A percentile compares a stretch with the other conserved stretches of the same genome.
These are phyloP conservation scores for Lyophyllum decastes DNA, from an alignment of 768 basidiomycete genomes.

Conservation along the genomic window DNA sequence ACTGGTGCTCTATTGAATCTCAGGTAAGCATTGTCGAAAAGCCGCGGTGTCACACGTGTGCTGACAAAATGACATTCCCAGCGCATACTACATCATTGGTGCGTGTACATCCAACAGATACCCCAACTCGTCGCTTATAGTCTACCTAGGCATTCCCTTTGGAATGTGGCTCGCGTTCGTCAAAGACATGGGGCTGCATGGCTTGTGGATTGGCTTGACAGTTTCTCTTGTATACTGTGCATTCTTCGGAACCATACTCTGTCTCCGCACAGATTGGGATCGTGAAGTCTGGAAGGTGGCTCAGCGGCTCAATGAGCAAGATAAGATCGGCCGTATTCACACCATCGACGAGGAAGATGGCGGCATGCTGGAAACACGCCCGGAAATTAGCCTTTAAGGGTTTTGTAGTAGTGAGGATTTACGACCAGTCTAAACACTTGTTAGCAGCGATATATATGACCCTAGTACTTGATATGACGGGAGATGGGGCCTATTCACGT, in stretches of 20 bases:
- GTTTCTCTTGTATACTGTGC: slow-evolving; percentile 62
- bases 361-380: neutral
- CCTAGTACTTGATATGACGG: too few relatives aligned
- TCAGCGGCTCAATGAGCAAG: slow-evolving; percentile 51
- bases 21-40: slow-evolving; percentile 38
- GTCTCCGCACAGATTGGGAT: slow-evolving; percentile 67
- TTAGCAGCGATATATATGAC: too few relatives aligned
- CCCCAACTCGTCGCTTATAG: neutral
- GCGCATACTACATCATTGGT: slow-evolving; percentile 81
- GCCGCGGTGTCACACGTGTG: neutral
- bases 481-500: too few relatives aligned
- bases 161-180: slow-evolving; percentile 79
- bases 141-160: slow-evolving; percentile 65
- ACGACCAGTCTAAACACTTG: too few relatives aligned
- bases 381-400: neutral
- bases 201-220: slow-evolving; percentile 86
- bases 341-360: neutral
- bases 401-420: neutral
- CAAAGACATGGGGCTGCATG: slow-evolving; percentile 55
- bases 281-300: slow-evolving; percentile 64
- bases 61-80: slow-evolving; percentile 16
- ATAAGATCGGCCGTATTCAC: slow-evolving; percentile 19
- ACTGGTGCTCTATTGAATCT: slow-evolving; percentile 81
- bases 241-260: slow-evolving; percentile 52
- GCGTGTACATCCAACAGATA: neutral